Conservation (phyloP, 352 stramenopile genomes). For the Bremia lactucae region DNA sequence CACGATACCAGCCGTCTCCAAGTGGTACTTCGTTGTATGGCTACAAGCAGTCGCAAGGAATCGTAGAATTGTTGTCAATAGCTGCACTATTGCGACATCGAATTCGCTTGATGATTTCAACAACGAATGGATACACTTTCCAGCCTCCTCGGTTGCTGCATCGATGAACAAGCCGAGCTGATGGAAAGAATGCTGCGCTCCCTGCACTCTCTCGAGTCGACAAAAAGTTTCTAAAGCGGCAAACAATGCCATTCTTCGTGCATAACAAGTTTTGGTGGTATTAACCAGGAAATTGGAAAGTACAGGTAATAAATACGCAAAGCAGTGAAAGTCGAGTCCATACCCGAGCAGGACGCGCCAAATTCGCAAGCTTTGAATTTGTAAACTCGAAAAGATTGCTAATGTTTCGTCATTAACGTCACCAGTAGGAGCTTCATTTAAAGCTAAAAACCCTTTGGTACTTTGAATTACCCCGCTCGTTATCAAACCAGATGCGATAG, state of each 20-base stretch:
- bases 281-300: conserved; percentile 30
- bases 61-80: conserved; percentile 29
- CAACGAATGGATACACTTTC: conserved; percentile 4
- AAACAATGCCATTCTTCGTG: conserved; percentile 27
- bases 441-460: conserved; percentile 44
- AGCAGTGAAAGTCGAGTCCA: conserved; percentile 55
- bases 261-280: conserved; percentile 1
- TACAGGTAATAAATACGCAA: conserved; percentile 51
- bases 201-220: conserved; percentile 28
- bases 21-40: conserved; percentile 45
- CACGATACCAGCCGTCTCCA: conserved; percentile 23
- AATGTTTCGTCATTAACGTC: conserved; percentile 10
- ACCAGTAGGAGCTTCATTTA: conserved; percentile 20
- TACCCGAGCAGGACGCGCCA: conserved; percentile 60
- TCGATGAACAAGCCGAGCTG: conserved; percentile 47
- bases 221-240: conserved; percentile 39
- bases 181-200: conserved; percentile 52
- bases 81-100: conserved; percentile 7
- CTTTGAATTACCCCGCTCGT: conserved; percentile 38
- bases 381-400: conserved; percentile 22
- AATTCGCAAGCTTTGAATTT: conserved; percentile 46
- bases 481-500: conserved; percentile 27
- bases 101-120: background rate
- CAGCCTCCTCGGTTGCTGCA: conserved; percentile 20
- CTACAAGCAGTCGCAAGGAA: conserved; percentile 31